Percentiles rank a stretch among this genome's conserved stretches.
phyloP scores from a whole-genome alignment of 169 alveolate genomes.

The Plasmodium yoelii region DNA sequence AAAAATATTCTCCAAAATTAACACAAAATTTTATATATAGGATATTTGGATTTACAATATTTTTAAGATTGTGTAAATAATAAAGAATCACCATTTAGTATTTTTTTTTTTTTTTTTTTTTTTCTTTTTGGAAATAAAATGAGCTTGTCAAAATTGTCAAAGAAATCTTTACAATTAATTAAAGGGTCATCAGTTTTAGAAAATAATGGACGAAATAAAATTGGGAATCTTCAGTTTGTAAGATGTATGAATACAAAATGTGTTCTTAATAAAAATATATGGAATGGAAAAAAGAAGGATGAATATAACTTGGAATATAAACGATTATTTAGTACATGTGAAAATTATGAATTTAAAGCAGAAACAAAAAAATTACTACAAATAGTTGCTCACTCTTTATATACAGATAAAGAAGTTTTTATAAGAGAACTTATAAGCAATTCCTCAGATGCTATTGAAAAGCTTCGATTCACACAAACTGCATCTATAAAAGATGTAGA shows the following conservation, averaged over 20 bases:
- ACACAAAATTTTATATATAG: no score
- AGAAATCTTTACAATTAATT: slow-evolving; percentile 21
- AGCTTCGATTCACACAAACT: slow-evolving; percentile 91
- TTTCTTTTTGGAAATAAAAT: neutral
- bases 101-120: no score
- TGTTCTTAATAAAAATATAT: neutral
- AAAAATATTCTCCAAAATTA: no score
- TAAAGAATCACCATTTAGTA: no score
- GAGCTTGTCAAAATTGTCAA: slow-evolving; percentile 54
- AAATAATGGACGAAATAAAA: slow-evolving; percentile 2
- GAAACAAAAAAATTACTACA: slow-evolving; percentile 97
- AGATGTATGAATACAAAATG: slow-evolving; percentile 12
- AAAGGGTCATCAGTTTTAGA: slow-evolving; percentile 9
- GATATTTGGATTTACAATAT: no score
- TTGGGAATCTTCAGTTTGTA: neutral
- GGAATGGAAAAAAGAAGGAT: slow-evolving; percentile 6
- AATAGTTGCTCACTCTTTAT: slow-evolving; percentile 96
- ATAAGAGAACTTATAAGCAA: slow-evolving; percentile 98
- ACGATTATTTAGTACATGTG: slow-evolving; percentile 23
- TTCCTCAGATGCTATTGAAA: slow-evolving; percentile 99
- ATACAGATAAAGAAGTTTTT: slow-evolving; percentile 97
- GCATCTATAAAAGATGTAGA: slow-evolving; percentile 59
- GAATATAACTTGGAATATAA: neutral
- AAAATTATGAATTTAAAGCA: slow-evolving; percentile 90
- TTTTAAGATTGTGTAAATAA: no score